Evolutionary conservation across 768 basidiomycete genomes (phyloP).

Genomic region (Lactarius deliciosus): DNA sequence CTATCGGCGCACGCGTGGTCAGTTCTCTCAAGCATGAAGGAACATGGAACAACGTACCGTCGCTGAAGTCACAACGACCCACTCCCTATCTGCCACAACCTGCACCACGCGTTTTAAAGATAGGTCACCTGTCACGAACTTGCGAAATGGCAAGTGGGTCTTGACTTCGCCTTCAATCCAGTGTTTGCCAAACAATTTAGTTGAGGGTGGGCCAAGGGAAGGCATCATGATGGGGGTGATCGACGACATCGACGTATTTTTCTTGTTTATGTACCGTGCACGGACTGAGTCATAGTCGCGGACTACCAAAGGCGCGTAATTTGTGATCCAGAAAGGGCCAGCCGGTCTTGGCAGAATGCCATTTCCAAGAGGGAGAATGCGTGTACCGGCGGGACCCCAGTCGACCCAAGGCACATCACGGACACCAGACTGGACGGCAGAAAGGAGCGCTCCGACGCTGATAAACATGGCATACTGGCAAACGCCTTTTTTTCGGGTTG

Average conservation of each 20-base stretch:
- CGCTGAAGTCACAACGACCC: conserved; percentile 13
- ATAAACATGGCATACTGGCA: background rate
- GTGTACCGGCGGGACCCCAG: conserved; percentile 21
- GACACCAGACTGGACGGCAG: background rate
- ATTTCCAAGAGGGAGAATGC: background rate
- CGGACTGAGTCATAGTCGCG: conserved; percentile 18
- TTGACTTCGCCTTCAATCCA: conserved; percentile 7
- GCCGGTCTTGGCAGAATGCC: background rate
- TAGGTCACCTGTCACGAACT: conserved; percentile 6
- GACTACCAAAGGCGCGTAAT: conserved; percentile 8
- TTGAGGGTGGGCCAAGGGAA: background rate
- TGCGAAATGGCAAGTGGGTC: conserved; percentile 18
- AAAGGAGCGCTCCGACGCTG: conserved; percentile 6
- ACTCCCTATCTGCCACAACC: conserved; percentile 20
- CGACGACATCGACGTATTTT: background rate
- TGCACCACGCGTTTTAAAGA: background rate
- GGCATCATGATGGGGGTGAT: background rate
- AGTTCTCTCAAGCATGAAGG: background rate
- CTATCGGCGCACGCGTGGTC: background rate
- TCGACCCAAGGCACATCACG: conserved; percentile 5
- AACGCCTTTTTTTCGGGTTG: background rate
- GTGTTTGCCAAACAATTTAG: background rate
- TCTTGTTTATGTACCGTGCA: background rate
- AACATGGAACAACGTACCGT: conserved; percentile 8
- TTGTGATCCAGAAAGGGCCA: conserved; percentile 18